Evolutionary conservation across 306 rosid species (phyloP).

Genomic region (Quercus dentata): DNA sequence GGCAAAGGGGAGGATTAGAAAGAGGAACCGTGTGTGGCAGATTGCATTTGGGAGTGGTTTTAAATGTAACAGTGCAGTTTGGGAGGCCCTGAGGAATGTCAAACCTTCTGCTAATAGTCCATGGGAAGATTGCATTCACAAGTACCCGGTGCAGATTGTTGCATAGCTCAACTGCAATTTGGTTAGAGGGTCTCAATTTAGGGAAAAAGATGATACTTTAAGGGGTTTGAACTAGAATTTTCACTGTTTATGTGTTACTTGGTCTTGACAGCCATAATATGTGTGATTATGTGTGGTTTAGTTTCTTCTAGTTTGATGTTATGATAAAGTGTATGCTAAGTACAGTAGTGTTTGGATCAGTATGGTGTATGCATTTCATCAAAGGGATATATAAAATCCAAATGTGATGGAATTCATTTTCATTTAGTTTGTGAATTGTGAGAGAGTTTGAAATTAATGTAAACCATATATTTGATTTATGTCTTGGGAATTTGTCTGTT

Average conservation of each 20-base stretch:
- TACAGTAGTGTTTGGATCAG: too few species aligned
- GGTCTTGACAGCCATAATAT: constrained; percentile 6
- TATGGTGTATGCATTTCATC: not conserved
- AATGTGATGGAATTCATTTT: not conserved
- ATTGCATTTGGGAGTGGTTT: constrained; percentile 70
- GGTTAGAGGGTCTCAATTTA: not conserved
- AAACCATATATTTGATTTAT: not conserved
- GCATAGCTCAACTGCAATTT: constrained; percentile 11
- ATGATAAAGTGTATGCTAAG: too few species aligned
- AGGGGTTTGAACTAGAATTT: not conserved
- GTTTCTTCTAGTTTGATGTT: not conserved
- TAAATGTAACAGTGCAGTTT: constrained; percentile 72
- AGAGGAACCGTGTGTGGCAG: constrained; percentile 61
- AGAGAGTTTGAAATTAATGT: not conserved
- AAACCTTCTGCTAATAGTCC: constrained; percentile 49
- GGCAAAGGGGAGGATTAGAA: constrained; percentile 50
- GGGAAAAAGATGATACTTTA: not conserved
- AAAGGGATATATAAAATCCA: not conserved
- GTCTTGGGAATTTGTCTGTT: not conserved
- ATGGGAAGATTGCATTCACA: constrained; percentile 66
- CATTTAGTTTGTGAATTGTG: not conserved
- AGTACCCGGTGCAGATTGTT: constrained; percentile 46
- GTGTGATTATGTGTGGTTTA: not conserved
- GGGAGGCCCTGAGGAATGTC: constrained; percentile 61
- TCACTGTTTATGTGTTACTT: not conserved